Evolutionary conservation across 2,329 filamentous ascomycete species (phyloP).

Genomic region (Macrophomina phaseolina): DNA sequence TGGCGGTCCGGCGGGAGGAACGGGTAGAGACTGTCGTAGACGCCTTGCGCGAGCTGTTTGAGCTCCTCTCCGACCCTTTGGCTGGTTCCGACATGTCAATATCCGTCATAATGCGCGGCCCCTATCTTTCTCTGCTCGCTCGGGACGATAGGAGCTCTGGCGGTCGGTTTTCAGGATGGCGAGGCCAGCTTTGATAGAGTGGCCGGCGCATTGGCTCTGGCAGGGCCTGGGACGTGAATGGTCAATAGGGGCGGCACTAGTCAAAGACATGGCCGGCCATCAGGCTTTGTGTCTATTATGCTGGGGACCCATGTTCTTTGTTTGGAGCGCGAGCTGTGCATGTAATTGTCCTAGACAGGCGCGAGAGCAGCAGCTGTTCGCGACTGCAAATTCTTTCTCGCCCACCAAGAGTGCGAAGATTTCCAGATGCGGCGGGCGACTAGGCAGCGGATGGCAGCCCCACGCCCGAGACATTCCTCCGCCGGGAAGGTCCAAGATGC

Average conservation of each 20-base stretch:
- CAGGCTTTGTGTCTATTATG: constrained; percentile 44
- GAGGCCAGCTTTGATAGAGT: constrained; percentile 23
- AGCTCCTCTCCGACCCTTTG: constrained; percentile 31
- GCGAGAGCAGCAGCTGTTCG: constrained; percentile 37
- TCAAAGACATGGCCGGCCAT: constrained; percentile 26
- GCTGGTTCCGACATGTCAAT: constrained; percentile 15
- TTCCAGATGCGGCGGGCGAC: constrained; percentile 43
- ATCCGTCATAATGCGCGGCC: constrained; percentile 6
- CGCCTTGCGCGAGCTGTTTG: constrained; percentile 38
- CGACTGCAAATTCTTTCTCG: constrained; percentile 30
- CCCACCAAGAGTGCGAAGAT: constrained; percentile 17
- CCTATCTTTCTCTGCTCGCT: not conserved
- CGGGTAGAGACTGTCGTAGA: constrained; percentile 38
- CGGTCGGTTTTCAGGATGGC: constrained; percentile 8
- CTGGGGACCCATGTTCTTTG: constrained; percentile 35
- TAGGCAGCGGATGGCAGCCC: constrained; percentile 29
- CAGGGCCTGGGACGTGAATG: constrained; percentile 18
- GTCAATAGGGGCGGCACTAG: constrained; percentile 26
- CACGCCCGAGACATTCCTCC: constrained; percentile 42
- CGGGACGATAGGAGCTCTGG: not conserved
- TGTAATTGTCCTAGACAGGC: constrained; percentile 44
- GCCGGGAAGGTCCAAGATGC: constrained; percentile 33
- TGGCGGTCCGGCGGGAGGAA: constrained; percentile 28
- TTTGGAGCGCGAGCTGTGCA: constrained; percentile 34
- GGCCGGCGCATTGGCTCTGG: not conserved